Evolutionary conservation across 306 rosid species (phyloP).

Genomic region (Biancaea sappan): DNA sequence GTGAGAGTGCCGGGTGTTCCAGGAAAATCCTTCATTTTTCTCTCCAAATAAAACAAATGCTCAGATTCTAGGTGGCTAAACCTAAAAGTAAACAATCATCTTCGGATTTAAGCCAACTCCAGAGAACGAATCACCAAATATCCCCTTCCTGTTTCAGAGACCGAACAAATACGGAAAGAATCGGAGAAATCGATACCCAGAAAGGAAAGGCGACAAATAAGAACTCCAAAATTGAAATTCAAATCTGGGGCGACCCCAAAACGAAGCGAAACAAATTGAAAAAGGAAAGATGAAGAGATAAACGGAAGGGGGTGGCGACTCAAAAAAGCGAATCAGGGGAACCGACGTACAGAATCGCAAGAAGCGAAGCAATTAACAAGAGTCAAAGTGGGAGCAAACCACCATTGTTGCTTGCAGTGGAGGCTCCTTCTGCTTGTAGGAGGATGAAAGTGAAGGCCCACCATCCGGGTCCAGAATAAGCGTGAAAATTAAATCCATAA

Average conservation of each 20-base stretch:
- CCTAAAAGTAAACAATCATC: background rate
- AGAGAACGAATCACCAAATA: constrained; percentile 2
- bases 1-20: constrained; percentile 91
- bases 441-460: background rate
- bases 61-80: background rate
- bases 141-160: background rate
- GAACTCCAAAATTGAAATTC: background rate
- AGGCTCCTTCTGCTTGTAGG: background rate
- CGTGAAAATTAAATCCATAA: background rate
- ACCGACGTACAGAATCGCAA: background rate
- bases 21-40: constrained; percentile 78
- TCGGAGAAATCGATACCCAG: background rate
- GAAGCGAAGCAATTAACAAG: background rate
- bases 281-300: background rate
- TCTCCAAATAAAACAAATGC: background rate
- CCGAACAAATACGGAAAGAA: background rate
- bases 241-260: background rate
- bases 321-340: background rate
- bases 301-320: background rate
- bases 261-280: background rate
- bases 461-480: background rate
- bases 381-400: background rate
- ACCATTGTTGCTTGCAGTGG: background rate
- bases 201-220: background rate
- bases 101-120: background rate